These are phyloP conservation scores for Penicillium chermesinum DNA, from an alignment of 495 filamentous ascomycete genomes.

Conservation along the genomic window DNA sequence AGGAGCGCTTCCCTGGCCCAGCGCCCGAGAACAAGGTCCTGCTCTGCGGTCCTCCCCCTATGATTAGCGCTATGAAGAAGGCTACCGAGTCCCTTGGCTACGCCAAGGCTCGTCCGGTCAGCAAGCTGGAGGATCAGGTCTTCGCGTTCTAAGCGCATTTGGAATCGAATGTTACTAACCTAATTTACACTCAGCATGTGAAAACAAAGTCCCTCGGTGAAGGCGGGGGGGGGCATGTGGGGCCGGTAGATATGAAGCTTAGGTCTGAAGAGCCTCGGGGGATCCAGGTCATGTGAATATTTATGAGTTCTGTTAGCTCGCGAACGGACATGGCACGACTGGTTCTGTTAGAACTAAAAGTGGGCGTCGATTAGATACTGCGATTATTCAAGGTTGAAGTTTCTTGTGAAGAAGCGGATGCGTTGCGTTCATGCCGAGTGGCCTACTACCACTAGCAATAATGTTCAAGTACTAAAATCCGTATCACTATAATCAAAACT, in stretches of 20 bases:
- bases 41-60: constrained; percentile 94
- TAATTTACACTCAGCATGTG: not conserved
- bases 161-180: not conserved
- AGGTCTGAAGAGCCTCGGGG: too few relatives aligned
- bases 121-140: constrained; percentile 95
- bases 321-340: too few relatives aligned
- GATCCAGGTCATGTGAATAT: not conserved
- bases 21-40: constrained; percentile 87
- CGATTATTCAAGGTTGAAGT: too few relatives aligned
- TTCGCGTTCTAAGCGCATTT: constrained; percentile 79
- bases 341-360: too few relatives aligned
- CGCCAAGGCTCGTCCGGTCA: constrained; percentile 85
- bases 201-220: not conserved
- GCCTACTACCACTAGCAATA: too few relatives aligned
- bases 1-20: constrained; percentile 78
- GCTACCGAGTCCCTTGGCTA: constrained; percentile 81
- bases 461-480: too few relatives aligned
- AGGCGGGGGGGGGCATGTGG: not conserved
- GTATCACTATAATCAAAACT: too few relatives aligned
- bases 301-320: too few relatives aligned
- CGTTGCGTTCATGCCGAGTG: too few relatives aligned
- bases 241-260: not conserved
- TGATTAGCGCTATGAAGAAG: constrained; percentile 98
- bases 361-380: too few relatives aligned
- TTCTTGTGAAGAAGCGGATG: too few relatives aligned